Percentiles rank a stretch among this genome's conserved stretches.
phyloP scores from a whole-genome alignment of 2,329 filamentous ascomycete genomes.

The Talaromyces sp. region DNA sequence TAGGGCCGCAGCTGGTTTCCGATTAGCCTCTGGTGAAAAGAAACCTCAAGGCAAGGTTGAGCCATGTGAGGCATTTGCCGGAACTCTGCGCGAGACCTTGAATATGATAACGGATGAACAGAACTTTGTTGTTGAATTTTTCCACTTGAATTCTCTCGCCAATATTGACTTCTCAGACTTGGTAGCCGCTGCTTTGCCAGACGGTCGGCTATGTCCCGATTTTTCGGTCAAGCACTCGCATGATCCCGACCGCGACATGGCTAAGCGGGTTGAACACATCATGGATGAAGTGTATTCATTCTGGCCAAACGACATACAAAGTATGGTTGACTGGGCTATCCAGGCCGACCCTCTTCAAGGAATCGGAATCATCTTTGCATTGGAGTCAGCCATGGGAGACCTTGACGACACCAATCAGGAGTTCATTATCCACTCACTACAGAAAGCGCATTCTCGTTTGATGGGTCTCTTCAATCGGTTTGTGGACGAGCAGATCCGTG shows the following conservation, averaged over 20 bases:
- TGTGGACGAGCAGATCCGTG: conserved; percentile 90
- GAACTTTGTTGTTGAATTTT: conserved; percentile 96
- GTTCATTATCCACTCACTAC: conserved; percentile 76
- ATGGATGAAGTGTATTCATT: conserved; percentile 90
- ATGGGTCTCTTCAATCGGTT: conserved; percentile 81
- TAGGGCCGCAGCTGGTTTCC: conserved; percentile 47
- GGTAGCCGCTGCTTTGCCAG: conserved; percentile 67
- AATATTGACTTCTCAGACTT: conserved; percentile 81
- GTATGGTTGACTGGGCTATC: conserved; percentile 80
- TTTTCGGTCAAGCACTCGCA: conserved; percentile 74
- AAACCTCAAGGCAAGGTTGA: conserved; percentile 66
- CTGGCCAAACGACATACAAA: conserved; percentile 75
- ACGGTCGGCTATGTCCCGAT: conserved; percentile 71
- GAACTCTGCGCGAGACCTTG: conserved; percentile 77
- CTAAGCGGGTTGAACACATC: conserved; percentile 77
- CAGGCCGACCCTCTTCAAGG: conserved; percentile 85
- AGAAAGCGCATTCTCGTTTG: conserved; percentile 76
- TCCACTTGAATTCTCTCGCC: conserved; percentile 86
- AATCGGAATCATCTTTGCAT: conserved; percentile 77
- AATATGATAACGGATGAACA: conserved; percentile 89
- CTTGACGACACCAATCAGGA: conserved; percentile 92
- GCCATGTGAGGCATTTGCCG: conserved; percentile 79
- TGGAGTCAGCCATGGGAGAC: conserved; percentile 77
- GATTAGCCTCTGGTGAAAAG: conserved; percentile 50
- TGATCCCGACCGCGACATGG: conserved; percentile 85